These are phyloP conservation scores for Calonectria fujianensis DNA, from an alignment of 2,329 filamentous ascomycete genomes.

Conservation along the genomic window DNA sequence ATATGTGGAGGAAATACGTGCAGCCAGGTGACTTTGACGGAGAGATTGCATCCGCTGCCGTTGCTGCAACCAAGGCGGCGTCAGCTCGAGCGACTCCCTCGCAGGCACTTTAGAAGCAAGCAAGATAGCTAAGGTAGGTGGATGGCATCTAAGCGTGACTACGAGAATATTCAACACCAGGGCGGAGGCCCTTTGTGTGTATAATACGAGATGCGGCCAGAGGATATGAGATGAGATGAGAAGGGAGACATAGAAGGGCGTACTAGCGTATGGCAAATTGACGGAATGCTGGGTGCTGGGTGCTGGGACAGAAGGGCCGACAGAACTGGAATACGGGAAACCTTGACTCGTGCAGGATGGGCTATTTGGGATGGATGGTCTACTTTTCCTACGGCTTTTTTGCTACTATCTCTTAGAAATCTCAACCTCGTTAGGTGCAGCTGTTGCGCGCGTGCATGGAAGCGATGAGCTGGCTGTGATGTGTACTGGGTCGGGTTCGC, in stretches of 20 bases:
- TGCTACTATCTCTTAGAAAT: constrained; percentile 32
- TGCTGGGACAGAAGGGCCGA: constrained; percentile 32
- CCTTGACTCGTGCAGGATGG: constrained; percentile 11
- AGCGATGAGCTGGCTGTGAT: constrained; percentile 10
- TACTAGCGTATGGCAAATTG: constrained; percentile 18
- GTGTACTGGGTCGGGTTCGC: neutral
- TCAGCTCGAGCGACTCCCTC: constrained; percentile 26
- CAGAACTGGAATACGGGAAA: constrained; percentile 36
- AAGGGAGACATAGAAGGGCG: constrained; percentile 11
- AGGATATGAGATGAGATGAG: constrained; percentile 15
- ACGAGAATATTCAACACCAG: constrained; percentile 1
- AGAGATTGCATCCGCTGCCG: constrained; percentile 50
- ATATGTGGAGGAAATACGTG: constrained; percentile 70
- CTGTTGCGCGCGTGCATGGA: neutral
- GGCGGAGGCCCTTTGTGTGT: constrained; percentile 8
- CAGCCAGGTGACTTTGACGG: constrained; percentile 64
- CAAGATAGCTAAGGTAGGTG: constrained; percentile 25
- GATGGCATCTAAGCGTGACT: constrained; percentile 1
- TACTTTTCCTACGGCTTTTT: constrained; percentile 23
- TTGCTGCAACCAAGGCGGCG: constrained; percentile 31
- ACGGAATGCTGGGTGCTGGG: constrained; percentile 26
- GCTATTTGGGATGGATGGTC: constrained; percentile 13
- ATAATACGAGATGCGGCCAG: constrained; percentile 12
- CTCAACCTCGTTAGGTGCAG: constrained; percentile 23
- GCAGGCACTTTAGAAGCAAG: constrained; percentile 41